Evolutionary conservation across 257 asterid species (phyloP), one percentile per base, ranked within the genome.

Genomic region (Henckelia pumila): DNA sequence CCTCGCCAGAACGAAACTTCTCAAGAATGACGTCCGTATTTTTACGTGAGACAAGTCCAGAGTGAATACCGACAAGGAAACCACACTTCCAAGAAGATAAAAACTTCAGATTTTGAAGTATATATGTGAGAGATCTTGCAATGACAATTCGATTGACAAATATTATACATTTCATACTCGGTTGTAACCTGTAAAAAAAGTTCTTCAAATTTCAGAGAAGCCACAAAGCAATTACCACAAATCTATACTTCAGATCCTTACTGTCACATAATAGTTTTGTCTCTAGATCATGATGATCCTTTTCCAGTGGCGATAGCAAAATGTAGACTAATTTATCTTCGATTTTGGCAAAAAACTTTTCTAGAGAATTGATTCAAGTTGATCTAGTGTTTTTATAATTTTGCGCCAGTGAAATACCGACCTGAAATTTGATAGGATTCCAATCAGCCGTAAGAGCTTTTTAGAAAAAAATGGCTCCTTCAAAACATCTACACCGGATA

Each of bases 1-100:
- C 99, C 99, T 94, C 95, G 70, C 96, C 95, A 71, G 91, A 81
- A 30, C 95, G 95, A 73, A 94, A 94, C 80, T 80, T 94, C 78
- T 89, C 87, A 37, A 91, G 99, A 75, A 88, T 84, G 71, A 47
- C 53, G 63, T 78, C 71, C 61, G 95, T 85, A 56, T 73, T 82
- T 79, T 84, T 88, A 56, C 95, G 86, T 58, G 97, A 85, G 80
- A 83, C 76, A 57, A 85, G 77, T 59, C 97, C 97, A 33, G 96
- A 73, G 64, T 85, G 88, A 25, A 88, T 95, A 64, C 99, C 99
- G 75, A 91, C 89, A 49, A 94, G 97, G 76, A 78, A 91, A 76
- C 70, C 88, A 73, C 95, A 91, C 82, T 79, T 91, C 99, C 99
- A 94, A 57, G 85, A 80, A 21, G 89, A 82, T 73, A 94, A 76